Conservation (phyloP, 257 asterid species). For the Rauvolfia tetraphylla region DNA sequence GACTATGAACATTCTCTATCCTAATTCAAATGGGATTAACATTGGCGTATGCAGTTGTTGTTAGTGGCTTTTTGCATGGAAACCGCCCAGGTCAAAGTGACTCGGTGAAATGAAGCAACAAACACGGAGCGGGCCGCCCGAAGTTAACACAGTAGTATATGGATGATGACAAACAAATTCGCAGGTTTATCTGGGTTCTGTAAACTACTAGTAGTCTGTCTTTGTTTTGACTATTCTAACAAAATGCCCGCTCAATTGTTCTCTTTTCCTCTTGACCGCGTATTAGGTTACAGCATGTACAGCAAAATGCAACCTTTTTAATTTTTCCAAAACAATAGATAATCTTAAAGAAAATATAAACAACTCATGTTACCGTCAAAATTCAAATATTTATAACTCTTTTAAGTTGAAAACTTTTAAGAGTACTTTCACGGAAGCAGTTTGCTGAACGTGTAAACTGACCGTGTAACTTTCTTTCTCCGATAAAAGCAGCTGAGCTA, state of each 20-base stretch:
- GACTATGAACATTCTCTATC: too few relatives aligned
- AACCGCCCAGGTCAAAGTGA: not conserved
- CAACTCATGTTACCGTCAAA: too few relatives aligned
- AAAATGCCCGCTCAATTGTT: too few relatives aligned
- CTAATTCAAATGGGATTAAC: not conserved
- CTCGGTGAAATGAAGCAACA: not conserved
- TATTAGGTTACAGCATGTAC: not conserved
- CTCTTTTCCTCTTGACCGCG: not conserved
- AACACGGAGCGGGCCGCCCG: not conserved
- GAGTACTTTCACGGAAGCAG: too few relatives aligned
- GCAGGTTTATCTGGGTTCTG: not conserved
- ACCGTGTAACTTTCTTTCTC: not conserved
- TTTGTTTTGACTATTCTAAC: not conserved
- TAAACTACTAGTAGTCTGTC: too few relatives aligned
- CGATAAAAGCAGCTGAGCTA: not conserved
- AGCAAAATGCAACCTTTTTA: too few relatives aligned
- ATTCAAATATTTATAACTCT: too few relatives aligned
- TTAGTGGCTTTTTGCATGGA: not conserved
- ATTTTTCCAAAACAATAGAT: too few relatives aligned
- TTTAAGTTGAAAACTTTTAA: too few relatives aligned
- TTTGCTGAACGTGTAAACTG: too few relatives aligned
- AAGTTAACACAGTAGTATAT: not conserved
- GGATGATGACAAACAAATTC: not conserved
- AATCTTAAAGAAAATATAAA: too few relatives aligned
- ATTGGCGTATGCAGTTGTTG: not conserved